Evolutionary conservation across 768 basidiomycete species (phyloP), one percentile per base, ranked within the genome.

Genomic region (Pisolithus marmoratus): DNA sequence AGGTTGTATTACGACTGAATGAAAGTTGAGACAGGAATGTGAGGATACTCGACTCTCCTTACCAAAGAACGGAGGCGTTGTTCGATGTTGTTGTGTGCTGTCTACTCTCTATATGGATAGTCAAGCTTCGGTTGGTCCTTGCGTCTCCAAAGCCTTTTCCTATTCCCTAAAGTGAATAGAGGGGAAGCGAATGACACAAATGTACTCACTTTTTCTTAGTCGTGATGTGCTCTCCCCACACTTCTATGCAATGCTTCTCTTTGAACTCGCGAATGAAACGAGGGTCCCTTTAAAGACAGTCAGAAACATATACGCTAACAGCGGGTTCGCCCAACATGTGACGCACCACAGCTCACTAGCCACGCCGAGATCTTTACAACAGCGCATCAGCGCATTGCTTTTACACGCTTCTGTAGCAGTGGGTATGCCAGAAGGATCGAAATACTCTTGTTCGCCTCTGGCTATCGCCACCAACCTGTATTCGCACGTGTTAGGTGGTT

Each of bases 341-440:
- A 24, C 78, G 54, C 58, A 93, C 94, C 95, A 97, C 22, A 98
- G 82, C 70, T 97, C 95, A 67, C 92, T 94, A 0, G 95, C 95
- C 58, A 98, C 78, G 11, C 95, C 95, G 38, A 98, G 72, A 63
- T 98, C 95, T 64, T 98, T 98, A 73, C 91, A 94, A 68, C 95
- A 97, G 29, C 95, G 77, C 94, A 97, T 96, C 27, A 98, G 74
- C 1, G 95, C 95, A 57, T 98, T 98, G 64, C 90, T 92, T 70
- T 97, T 98, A 73, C 88, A 91, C 0, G 86, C 92, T 66, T 98
- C 95, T 0, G 88, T 90, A 0, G 95, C 95, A 0, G 95, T 98
- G 2, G 95, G 82, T 46, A 98, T 83, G 14, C 93, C 92, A 1
- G 80, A 78, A 7, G 89, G 85, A 61, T 94, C 93, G 60, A 97